These are phyloP conservation scores for Clavispora asparagi DNA, from an alignment of 805 yeast species.

Conservation along the genomic window DNA sequence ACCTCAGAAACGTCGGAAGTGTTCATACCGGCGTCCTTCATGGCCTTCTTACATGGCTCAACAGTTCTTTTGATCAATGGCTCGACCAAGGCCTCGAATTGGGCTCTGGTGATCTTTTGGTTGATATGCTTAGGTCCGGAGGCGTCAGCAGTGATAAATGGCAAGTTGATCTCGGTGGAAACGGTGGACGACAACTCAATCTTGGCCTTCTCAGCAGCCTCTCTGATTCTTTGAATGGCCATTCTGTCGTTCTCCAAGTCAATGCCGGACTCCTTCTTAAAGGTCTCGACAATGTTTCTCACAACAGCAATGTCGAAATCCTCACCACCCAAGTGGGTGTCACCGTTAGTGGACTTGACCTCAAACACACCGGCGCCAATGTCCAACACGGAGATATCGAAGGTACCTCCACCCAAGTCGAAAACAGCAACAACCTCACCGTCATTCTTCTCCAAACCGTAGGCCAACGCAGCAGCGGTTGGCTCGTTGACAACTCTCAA, in stretches of 20 bases:
- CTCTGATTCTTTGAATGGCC: conserved; percentile 73
- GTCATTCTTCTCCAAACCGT: conserved; percentile 85
- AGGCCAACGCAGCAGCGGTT: conserved; percentile 91
- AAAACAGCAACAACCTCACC: conserved; percentile 89
- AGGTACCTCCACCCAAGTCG: conserved; percentile 98
- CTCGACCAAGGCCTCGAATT: conserved; percentile 62
- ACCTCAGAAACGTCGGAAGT: conserved; percentile 71
- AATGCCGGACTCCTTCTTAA: conserved; percentile 69
- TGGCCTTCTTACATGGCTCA: conserved; percentile 74
- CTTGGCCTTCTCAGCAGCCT: conserved; percentile 76
- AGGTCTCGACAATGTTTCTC: conserved; percentile 73
- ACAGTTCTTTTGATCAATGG: conserved; percentile 68
- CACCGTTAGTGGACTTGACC: conserved; percentile 97
- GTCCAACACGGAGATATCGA: conserved; percentile 93
- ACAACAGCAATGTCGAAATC: conserved; percentile 85
- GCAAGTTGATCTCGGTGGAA: conserved; percentile 71
- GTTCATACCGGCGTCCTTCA: conserved; percentile 71
- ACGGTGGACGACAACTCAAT: conserved; percentile 75
- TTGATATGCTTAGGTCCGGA: conserved; percentile 76
- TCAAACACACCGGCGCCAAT: conserved; percentile 97
- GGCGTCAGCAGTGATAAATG: conserved; percentile 85
- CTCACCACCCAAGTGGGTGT: conserved; percentile 91
- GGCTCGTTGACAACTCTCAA: conserved; percentile 89
- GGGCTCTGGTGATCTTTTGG: conserved; percentile 61
- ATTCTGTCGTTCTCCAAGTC: conserved; percentile 40